Evolutionary conservation across 2,329 filamentous ascomycete genomes (phyloP), one percentile per base, ranked within the genome.

Genomic region (Alternaria hordeiaustralica): DNA sequence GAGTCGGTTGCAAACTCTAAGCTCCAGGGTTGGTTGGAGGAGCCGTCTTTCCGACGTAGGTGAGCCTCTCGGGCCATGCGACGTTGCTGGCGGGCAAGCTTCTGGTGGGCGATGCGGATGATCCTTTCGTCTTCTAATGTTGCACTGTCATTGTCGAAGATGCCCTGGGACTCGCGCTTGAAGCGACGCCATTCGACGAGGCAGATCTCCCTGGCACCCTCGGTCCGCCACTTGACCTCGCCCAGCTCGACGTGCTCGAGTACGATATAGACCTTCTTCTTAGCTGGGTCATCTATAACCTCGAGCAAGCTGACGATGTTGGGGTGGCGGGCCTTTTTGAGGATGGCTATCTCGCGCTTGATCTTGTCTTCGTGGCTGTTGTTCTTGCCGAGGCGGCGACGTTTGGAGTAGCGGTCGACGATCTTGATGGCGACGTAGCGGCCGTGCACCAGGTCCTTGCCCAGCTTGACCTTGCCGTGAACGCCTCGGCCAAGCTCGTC

Each of bases 201-300:
- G 71, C 92, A 92, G 68, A 98, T 92, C 74, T 94, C 92, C 60
- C 90, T 91, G 7, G 94, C 85, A 6, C 93, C 95, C 81, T 94
- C 93, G 78, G 92, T 95, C 58, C 96, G 89, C 96, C 96, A 99
- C 51, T 93, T 87, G 61, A 99, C 93, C 81, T 99, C 96, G 55
- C 96, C 95, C 44, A 95, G 87, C 78, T 97, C 93, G 60, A 97
- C 94, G 80, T 95, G 95, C 80, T 99, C 96, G 46, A 99, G 87
- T 20, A 98, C 93, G 82, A 99, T 95, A 82, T 99, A 99, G 66
- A 99, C 97, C 82, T 99, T 99, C 83, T 96, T 96, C 62, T 94
- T 89, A 74, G 94, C 93, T 2, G 95, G 95, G 78, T 99, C 96
- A 78, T 99, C 96, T 73, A 99, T 98, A 74, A 99, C 94, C 82